phyloP scores from a whole-genome alignment of 108 stramenopile species.

The Aurantiochytrium sp. region DNA sequence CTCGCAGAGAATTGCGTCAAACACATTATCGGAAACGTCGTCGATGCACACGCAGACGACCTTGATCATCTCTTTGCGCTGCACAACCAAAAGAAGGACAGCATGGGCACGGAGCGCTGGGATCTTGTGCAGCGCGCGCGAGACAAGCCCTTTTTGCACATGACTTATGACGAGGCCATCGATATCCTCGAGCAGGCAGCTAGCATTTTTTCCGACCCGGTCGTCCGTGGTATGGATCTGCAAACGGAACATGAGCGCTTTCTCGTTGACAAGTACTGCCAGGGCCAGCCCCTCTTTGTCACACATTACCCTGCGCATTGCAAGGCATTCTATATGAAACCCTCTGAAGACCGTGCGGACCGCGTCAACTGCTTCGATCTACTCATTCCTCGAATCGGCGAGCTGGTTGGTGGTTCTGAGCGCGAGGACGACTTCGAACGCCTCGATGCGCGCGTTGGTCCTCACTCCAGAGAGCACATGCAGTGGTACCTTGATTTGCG shows the following conservation, averaged over 20 bases:
- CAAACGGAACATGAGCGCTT: constrained; percentile 95
- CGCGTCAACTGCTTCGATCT: constrained; percentile 97
- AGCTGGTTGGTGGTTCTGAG: constrained; percentile 96
- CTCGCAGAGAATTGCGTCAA: constrained; percentile 97
- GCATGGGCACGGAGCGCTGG: constrained; percentile 41
- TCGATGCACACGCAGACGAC: neutral
- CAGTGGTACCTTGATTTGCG: constrained; percentile 87
- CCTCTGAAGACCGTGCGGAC: constrained; percentile 87
- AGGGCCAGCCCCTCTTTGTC: constrained; percentile 78
- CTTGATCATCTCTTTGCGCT: neutral
- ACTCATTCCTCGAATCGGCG: constrained; percentile 95
- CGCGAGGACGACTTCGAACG: constrained; percentile 62
- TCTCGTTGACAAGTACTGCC: constrained; percentile 84
- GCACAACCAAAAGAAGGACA: neutral
- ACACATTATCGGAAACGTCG: constrained; percentile 37
- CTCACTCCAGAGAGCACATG: neutral
- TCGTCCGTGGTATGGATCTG: constrained; percentile 93
- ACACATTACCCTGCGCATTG: constrained; percentile 93
- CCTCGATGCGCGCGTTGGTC: constrained; percentile 25
- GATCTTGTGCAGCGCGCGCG: constrained; percentile 54
- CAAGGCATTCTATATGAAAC: constrained; percentile 99
- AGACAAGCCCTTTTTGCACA: constrained; percentile 65
- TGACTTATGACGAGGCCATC: constrained; percentile 84
- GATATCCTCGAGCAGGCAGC: constrained; percentile 80
- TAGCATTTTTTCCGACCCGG: constrained; percentile 75